Percentiles rank a stretch among this genome's conserved stretches.
Evolutionary conservation across 176 grass and related monocot genomes (phyloP).

Genomic region (Oryza australiensis): DNA sequence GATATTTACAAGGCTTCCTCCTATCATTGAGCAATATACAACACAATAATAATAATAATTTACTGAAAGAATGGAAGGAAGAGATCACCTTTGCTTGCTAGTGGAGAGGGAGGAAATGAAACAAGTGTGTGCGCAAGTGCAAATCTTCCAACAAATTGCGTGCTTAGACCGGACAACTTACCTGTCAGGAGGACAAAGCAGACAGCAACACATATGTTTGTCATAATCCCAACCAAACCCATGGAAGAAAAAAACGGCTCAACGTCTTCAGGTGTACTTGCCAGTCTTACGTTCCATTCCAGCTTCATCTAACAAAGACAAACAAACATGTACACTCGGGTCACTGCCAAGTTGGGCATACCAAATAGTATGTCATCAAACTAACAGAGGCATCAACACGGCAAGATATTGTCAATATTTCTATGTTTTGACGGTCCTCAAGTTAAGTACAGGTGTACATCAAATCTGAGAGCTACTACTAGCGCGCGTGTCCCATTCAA

Average conservation of each 20-base stretch:
- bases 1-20: neutral
- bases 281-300: neutral
- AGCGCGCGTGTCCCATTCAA: neutral
- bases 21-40: neutral
- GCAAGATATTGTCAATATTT: neutral
- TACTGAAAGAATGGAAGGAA: neutral
- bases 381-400: neutral
- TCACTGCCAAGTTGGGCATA: neutral
- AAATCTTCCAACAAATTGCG: neutral
- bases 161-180: conserved; percentile 17
- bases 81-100: neutral
- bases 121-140: neutral
- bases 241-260: neutral
- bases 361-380: neutral
- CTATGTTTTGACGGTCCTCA: neutral
- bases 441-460: neutral
- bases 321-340: no score
- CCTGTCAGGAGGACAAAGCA: neutral
- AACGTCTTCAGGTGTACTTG: neutral
- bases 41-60: neutral
- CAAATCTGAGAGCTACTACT: neutral
- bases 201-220: neutral
- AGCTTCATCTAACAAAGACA: neutral
- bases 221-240: neutral
- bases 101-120: neutral